phyloP scores from a whole-genome alignment of 31 red algal species.

The Asparagopsis taxiformis region DNA sequence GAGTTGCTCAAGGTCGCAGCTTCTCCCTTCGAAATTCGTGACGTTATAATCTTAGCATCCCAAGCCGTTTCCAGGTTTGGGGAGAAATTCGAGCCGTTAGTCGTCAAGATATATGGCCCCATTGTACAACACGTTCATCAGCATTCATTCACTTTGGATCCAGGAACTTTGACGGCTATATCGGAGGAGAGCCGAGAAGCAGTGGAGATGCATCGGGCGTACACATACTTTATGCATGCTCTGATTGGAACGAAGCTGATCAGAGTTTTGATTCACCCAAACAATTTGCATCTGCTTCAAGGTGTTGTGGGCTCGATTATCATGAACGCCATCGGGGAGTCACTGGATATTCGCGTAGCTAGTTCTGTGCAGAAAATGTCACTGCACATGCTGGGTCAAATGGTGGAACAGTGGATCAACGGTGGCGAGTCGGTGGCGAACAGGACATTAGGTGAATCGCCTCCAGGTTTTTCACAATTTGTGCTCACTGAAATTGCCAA shows the following conservation, averaged over 20 bases:
- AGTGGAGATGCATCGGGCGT: conserved; percentile 65
- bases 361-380: conserved; percentile 66
- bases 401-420: conserved; percentile 46
- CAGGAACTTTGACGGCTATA: conserved; percentile 46
- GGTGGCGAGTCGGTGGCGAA: conserved; percentile 4
- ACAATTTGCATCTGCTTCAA: conserved; percentile 7
- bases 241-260: conserved; percentile 54
- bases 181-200: conserved; percentile 68
- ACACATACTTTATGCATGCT: conserved; percentile 68
- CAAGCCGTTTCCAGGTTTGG: conserved; percentile 66
- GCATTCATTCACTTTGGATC: conserved; percentile 42
- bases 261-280: conserved; percentile 19
- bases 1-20: conserved; percentile 24
- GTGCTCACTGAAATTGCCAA: conserved; percentile 27
- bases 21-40: conserved; percentile 52
- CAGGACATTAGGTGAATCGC: neutral
- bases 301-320: conserved; percentile 45
- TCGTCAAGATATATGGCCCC: conserved; percentile 21
- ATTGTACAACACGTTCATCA: conserved; percentile 52
- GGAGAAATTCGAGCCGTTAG: conserved; percentile 23
- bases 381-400: conserved; percentile 54
- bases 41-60: conserved; percentile 46
- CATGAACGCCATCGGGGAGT: conserved; percentile 49
- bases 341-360: conserved; percentile 55
- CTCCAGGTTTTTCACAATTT: conserved; percentile 52